Conservation (phyloP, 1,139 yeast genomes). For the Hyphopichia khmerensis region DNA sequence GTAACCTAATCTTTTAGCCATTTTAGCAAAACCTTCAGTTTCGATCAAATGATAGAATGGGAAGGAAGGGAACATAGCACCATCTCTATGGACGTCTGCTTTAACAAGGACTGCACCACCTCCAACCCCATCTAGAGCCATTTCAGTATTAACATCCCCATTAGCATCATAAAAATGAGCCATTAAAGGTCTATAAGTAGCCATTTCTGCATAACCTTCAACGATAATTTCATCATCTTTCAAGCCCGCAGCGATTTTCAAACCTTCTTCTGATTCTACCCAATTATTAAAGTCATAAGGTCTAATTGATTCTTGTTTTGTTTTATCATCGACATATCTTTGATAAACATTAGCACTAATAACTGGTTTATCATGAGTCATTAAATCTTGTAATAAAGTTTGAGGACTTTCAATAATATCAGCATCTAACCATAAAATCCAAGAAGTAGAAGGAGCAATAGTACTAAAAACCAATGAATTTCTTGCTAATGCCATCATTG, state of each 20-base stretch:
- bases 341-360: conserved; percentile 93
- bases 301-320: conserved; percentile 59
- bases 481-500: conserved; percentile 90
- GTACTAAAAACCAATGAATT: conserved; percentile 90
- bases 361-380: conserved; percentile 82
- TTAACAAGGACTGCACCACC: conserved; percentile 94
- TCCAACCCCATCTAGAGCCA: conserved; percentile 95
- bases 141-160: conserved; percentile 60
- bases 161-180: conserved; percentile 75
- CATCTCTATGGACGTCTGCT: conserved; percentile 97
- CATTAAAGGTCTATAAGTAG: conserved; percentile 95
- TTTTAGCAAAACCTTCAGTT: conserved; percentile 97
- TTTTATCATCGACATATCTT: conserved; percentile 61
- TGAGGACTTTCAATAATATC: conserved; percentile 89
- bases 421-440: conserved; percentile 96
- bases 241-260: conserved; percentile 67
- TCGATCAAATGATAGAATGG: conserved; percentile 96
- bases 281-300: conserved; percentile 96
- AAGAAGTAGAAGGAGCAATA: conserved; percentile 81
- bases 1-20: conserved; percentile 94
- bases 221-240: conserved; percentile 87
- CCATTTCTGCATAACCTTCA: conserved; percentile 89
- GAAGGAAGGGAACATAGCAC: conserved; percentile 98
- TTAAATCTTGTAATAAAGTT: conserved; percentile 80
- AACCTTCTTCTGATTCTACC: conserved; percentile 89